Conservation (phyloP, 2,329 filamentous ascomycete genomes). For the Gyromitra esculenta region DNA sequence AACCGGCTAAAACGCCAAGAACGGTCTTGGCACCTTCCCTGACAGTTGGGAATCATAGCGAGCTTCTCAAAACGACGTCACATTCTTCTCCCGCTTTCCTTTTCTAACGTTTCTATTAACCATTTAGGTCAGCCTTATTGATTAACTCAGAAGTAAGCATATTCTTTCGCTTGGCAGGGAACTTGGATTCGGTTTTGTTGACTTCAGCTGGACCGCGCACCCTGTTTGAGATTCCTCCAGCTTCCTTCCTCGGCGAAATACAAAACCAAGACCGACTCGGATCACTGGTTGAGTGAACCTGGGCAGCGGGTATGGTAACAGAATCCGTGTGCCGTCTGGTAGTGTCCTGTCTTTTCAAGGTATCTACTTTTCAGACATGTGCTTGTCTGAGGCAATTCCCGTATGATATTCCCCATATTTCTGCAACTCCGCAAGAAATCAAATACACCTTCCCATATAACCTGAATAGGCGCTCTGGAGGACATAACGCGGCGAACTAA, state of each 20-base stretch:
- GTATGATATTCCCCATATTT: background rate
- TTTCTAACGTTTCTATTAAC: background rate
- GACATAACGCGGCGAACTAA: background rate
- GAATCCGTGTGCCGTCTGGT: background rate
- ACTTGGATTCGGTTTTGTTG: background rate
- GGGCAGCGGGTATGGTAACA: background rate
- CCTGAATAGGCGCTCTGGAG: conserved; percentile 5
- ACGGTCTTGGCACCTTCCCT: conserved; percentile 19
- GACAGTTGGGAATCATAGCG: conserved; percentile 26
- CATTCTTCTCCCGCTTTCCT: background rate
- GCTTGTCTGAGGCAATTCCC: background rate
- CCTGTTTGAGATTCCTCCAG: conserved; percentile 14
- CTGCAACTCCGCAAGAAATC: background rate
- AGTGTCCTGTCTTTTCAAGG: background rate
- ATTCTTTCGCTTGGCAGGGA: conserved; percentile 10
- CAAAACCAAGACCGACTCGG: conserved; percentile 13
- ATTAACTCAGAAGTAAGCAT: background rate
- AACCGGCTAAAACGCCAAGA: conserved; percentile 46
- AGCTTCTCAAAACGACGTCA: conserved; percentile 21
- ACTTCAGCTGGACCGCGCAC: conserved; percentile 1
- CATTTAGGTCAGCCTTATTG: conserved; percentile 10
- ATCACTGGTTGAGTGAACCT: background rate
- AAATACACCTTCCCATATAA: background rate
- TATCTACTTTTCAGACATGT: background rate
- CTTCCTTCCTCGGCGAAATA: conserved; percentile 4